Conservation (phyloP, 495 filamentous ascomycete species). For the Xylaria curta region DNA sequence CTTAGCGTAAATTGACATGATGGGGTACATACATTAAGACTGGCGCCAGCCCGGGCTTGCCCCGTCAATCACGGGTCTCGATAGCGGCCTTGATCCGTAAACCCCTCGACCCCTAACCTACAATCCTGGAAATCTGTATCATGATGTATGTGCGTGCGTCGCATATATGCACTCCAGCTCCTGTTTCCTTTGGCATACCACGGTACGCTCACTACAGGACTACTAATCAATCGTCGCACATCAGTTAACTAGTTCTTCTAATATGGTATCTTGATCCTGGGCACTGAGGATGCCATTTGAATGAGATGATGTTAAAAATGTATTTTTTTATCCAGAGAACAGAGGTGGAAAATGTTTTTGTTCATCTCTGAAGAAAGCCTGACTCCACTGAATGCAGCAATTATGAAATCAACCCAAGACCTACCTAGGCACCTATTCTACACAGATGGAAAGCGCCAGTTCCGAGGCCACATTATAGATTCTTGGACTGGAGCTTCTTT, state of each 20-base stretch:
- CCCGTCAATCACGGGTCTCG: neutral
- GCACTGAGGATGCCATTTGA: too few relatives aligned
- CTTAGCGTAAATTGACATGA: constrained; percentile 23
- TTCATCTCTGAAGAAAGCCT: constrained; percentile 19
- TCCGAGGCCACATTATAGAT: constrained; percentile 39
- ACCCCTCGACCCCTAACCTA: neutral
- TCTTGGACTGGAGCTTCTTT: constrained; percentile 81
- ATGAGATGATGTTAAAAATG: neutral
- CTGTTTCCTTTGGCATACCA: neutral
- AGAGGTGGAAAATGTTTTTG: neutral
- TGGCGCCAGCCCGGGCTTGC: too few relatives aligned
- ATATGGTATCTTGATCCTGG: neutral
- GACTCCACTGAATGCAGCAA: constrained; percentile 26
- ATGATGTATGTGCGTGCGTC: constrained; percentile 4
- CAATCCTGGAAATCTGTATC: neutral
- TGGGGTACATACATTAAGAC: constrained; percentile 27
- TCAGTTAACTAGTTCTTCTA: neutral
- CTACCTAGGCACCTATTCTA: constrained; percentile 8
- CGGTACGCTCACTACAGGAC: neutral
- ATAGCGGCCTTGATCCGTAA: neutral
- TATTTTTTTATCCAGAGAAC: neutral
- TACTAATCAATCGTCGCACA: neutral
- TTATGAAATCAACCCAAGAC: constrained; percentile 18
- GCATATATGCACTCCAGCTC: neutral
- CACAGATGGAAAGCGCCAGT: constrained; percentile 18